Evolutionary conservation across 2,329 filamentous ascomycete genomes (phyloP), one percentile per base, ranked within the genome.

Genomic region (Cladosporium sp.): DNA sequence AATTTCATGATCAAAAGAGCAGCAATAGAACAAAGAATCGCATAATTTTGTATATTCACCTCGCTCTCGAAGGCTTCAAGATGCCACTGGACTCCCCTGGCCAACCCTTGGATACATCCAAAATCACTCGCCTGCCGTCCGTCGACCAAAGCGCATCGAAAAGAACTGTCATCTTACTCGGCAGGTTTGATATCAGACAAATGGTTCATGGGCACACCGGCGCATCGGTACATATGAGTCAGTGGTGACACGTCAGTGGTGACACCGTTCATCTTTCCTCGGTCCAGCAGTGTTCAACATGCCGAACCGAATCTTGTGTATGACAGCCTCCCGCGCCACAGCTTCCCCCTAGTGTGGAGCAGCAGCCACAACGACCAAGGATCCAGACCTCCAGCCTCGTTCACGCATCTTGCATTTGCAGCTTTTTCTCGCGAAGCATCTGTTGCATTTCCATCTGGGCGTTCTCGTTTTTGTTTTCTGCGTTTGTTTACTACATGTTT

Each of bases 361-460:
- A 43, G 7, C 7, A 21, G 16, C 39, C 3, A 23, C n/a, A n/a
- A 21, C n/a, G 5, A 46, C 39, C 3, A 46, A 46, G 39, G 39
- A 46, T n/a, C 3, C 39, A 13, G 13, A 13, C 26, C 13, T 25
- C 10, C 48, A 3, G 18, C 23, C 6, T 18, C 48, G 25, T 53
- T 53, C 25, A 26, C 48, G 16, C 14, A 7, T 26, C 3, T 28
- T 26, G 48, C 48, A 28, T 53, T 11, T 53, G 39, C 39, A 46
- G 39, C 16, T 39, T 57, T 39, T 57, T 57, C n/a, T 21, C 32
- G 54, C 30, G 54, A 57, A 36, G 54, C 54, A 57, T 57, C 21
- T 36, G 30, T 34, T 57, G 54, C 54, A 39, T 57, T 28, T 32
- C 26, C 16, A 46, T 34, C 54, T 57, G n/a, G 54, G 54, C 54